phyloP scores from a whole-genome alignment of 1,284 basidiomycete genomes.

The Kalmanozyma brasiliensis region DNA sequence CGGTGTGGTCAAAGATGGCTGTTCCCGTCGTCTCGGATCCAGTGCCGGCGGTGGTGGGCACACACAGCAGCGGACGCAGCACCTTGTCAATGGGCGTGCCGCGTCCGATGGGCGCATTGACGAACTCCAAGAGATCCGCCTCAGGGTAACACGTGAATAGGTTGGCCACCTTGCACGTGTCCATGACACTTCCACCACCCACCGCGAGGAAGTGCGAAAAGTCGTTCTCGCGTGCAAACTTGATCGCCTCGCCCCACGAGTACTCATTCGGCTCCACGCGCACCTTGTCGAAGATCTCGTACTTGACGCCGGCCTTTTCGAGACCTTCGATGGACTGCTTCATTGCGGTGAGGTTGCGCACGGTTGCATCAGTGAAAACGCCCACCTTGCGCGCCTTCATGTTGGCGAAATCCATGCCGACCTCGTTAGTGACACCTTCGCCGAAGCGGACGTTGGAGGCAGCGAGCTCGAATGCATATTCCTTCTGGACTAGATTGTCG shows the following conservation, averaged over 20 bases:
- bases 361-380: conserved; percentile 89
- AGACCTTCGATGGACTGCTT: conserved; percentile 82
- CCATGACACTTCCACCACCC: conserved; percentile 94
- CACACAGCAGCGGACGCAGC: conserved; percentile 86
- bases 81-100: conserved; percentile 82
- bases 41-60: conserved; percentile 97
- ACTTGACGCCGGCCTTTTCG: conserved; percentile 78
- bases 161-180: conserved; percentile 90
- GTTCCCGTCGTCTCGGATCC: conserved; percentile 89
- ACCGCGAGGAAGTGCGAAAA: conserved; percentile 83
- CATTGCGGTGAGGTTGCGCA: conserved; percentile 84
- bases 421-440: conserved; percentile 73
- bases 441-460: conserved; percentile 79
- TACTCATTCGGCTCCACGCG: conserved; percentile 92
- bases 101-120: conserved; percentile 95
- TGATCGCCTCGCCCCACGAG: conserved; percentile 77
- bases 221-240: conserved; percentile 84
- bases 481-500: conserved; percentile 76
- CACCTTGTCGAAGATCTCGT: conserved; percentile 84
- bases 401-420: conserved; percentile 87
- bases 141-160: conserved; percentile 84
- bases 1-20: conserved; percentile 87
- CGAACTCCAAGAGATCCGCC: conserved; percentile 86
- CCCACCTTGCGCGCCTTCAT: conserved; percentile 75
- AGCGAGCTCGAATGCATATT: conserved; percentile 97